Evolutionary conservation across 768 basidiomycete genomes (phyloP), one percentile per base, ranked within the genome.

Genomic region (Sporobolomyces pararoseus): DNA sequence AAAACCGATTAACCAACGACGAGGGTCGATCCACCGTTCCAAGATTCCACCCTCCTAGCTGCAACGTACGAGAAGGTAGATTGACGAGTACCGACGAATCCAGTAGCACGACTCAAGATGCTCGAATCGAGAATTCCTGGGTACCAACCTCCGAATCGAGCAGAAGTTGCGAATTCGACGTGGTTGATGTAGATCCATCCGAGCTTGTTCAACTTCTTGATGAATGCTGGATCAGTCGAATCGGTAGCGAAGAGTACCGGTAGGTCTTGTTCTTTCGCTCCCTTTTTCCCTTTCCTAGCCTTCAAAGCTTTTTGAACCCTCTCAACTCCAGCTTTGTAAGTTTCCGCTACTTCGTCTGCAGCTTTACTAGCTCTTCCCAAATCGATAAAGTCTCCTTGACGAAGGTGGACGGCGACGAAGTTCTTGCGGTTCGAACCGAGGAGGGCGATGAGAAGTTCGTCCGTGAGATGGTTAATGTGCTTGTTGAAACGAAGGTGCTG

Each of bases 101-200:
- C 70, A 13, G 9, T 25, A 2, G 55, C 42, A 1, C 70, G 59
- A 17, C 47, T 52, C 14, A 71, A 46, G 31, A 71, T 34, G 9
- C 35, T 54, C 34, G 46, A 35, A 50, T 71, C 70, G 52, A 71
- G 39, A 0, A 71, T n/a, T 25, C 49, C 54, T 0, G 70, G 70
- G 16, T 42, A 58, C 70, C 70, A 71, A 0, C 70, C 65, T 4
- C 70, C 70, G 49, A 52, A 71, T 39, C 65, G n/a, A 2, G 64
- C 32, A 29, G 17, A 6, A 0, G 64, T 66, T 10, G 57, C 57
- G 50, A 60, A 70, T 21, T 65, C 69, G 29, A 55, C 32, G 46
- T 70, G 69, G 39, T 70, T 62, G 35, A 61, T 50, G 53, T 62
- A 65, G 35, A 57, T 47, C 71, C 71, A 72, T 0, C 71, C 71